These are phyloP conservation scores for Heimioporus punctisporus DNA, from an alignment of 1,284 basidiomycete species.

Conservation along the genomic window DNA sequence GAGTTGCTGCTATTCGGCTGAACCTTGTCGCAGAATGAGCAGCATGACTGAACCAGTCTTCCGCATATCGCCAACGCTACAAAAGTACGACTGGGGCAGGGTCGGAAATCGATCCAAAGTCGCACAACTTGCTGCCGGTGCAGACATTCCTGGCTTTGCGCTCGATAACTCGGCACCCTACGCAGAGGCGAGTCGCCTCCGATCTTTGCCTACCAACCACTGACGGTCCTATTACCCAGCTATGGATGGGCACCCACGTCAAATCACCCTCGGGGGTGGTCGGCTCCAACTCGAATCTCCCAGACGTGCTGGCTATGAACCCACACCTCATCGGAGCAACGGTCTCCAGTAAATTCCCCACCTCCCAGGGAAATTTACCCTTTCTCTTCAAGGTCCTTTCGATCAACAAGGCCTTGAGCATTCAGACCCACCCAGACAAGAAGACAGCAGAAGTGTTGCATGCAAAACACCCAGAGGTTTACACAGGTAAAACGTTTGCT, in stretches of 20 bases:
- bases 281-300: slow-evolving; percentile 49
- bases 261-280: slow-evolving; percentile 79
- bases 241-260: slow-evolving; percentile 99
- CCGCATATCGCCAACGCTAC: slow-evolving; percentile 68
- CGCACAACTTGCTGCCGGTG: slow-evolving; percentile 41
- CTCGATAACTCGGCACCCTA: slow-evolving; percentile 51
- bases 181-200: slow-evolving; percentile 48
- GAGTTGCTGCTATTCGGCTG: neutral
- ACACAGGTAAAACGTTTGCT: slow-evolving; percentile 70
- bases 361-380: slow-evolving; percentile 75
- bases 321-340: slow-evolving; percentile 69
- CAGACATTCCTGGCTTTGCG: slow-evolving; percentile 40
- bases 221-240: slow-evolving; percentile 42
- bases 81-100: slow-evolving; percentile 80
- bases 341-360: slow-evolving; percentile 66
- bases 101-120: slow-evolving; percentile 64
- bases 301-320: slow-evolving; percentile 64
- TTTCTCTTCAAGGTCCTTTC: slow-evolving; percentile 96
- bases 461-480: slow-evolving; percentile 77
- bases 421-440: slow-evolving; percentile 99
- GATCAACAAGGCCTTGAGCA: slow-evolving; percentile 94
- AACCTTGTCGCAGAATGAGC: slow-evolving; percentile 17
- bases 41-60: slow-evolving; percentile 48
- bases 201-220: neutral
- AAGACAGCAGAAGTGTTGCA: slow-evolving; percentile 81